A percentile compares a stretch with the other conserved stretches of the same genome.
phyloP scores from a whole-genome alignment of 768 basidiomycete species.

The Dentipellis fragilis region DNA sequence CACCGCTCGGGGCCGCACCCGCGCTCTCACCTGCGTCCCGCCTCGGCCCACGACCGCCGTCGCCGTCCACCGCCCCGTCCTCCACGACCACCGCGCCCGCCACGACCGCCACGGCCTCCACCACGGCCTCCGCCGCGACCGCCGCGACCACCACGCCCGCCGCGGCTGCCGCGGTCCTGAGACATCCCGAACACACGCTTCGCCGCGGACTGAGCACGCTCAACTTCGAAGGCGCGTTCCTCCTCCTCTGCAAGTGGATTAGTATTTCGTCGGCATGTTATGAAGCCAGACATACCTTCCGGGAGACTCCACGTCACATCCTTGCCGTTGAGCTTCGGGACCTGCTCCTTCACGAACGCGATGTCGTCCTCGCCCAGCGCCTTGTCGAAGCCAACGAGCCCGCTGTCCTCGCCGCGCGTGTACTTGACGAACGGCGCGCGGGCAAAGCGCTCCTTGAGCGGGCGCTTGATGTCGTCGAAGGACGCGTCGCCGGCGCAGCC shows the following conservation, averaged over 20 bases:
- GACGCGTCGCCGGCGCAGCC: constrained; percentile 47
- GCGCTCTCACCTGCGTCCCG: background rate
- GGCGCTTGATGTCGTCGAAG: constrained; percentile 53
- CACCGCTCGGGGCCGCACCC: background rate
- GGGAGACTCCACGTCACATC: constrained; percentile 57
- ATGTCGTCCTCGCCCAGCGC: constrained; percentile 64
- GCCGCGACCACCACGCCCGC: constrained; percentile 13
- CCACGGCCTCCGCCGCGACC: constrained; percentile 37
- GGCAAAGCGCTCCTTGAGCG: constrained; percentile 37
- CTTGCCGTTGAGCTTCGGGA: constrained; percentile 56
- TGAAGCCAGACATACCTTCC: constrained; percentile 33
- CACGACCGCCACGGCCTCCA: constrained; percentile 36
- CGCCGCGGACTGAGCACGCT: constrained; percentile 64
- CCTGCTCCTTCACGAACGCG: constrained; percentile 50
- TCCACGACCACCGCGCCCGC: constrained; percentile 24
- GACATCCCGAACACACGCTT: constrained; percentile 28
- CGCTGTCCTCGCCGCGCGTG: constrained; percentile 32
- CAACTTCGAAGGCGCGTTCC: constrained; percentile 63
- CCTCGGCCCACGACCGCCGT: no score
- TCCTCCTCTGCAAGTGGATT: constrained; percentile 42
- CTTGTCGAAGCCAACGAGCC: constrained; percentile 50
- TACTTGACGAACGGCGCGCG: constrained; percentile 40
- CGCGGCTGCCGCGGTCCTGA: background rate
- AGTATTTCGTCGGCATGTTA: background rate
- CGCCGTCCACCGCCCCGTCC: constrained; percentile 25